Percentiles rank a stretch among this genome's conserved stretches.
phyloP scores from a whole-genome alignment of 2,329 filamentous ascomycete genomes.

The Fusarium sp. region DNA sequence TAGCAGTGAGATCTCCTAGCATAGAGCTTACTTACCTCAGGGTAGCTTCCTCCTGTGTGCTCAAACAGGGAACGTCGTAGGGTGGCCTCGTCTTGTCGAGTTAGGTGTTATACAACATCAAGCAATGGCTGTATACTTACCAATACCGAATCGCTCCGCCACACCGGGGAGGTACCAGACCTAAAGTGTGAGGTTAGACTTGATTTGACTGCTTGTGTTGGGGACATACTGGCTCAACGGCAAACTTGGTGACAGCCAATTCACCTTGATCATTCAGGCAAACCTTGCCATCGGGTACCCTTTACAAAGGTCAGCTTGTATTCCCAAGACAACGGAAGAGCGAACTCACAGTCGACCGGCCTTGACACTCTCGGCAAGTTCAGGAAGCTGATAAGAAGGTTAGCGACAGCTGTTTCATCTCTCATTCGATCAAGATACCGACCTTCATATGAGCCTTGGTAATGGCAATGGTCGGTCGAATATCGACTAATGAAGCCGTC shows the following conservation, averaged over 20 bases:
- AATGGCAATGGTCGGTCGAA: slow-evolving; percentile 89
- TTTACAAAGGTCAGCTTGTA: slow-evolving; percentile 39
- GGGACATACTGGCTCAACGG: slow-evolving; percentile 83
- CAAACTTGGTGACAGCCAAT: slow-evolving; percentile 93
- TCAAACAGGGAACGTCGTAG: slow-evolving; percentile 91
- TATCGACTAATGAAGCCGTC: slow-evolving; percentile 66
- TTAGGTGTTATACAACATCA: slow-evolving; percentile 38
- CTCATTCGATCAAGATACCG: not conserved
- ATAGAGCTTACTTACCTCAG: slow-evolving; percentile 64
- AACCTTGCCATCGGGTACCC: slow-evolving; percentile 83
- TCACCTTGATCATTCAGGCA: slow-evolving; percentile 88
- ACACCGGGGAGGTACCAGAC: slow-evolving; percentile 88
- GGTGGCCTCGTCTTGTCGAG: slow-evolving; percentile 75
- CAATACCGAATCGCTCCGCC: slow-evolving; percentile 91
- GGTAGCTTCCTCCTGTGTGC: slow-evolving; percentile 94
- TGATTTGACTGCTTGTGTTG: not conserved
- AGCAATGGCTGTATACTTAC: slow-evolving; percentile 51
- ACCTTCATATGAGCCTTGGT: slow-evolving; percentile 93
- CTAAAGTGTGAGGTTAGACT: slow-evolving; percentile 40
- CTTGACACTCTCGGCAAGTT: slow-evolving; percentile 88
- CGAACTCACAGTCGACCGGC: slow-evolving; percentile 71
- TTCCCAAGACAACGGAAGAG: not conserved
- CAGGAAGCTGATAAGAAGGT: slow-evolving; percentile 68
- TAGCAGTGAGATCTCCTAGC: slow-evolving; percentile 20
- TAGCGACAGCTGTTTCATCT: not conserved